Evolutionary conservation across 2,329 filamentous ascomycete species (phyloP).

Genomic region (Epicoccum nigrum): DNA sequence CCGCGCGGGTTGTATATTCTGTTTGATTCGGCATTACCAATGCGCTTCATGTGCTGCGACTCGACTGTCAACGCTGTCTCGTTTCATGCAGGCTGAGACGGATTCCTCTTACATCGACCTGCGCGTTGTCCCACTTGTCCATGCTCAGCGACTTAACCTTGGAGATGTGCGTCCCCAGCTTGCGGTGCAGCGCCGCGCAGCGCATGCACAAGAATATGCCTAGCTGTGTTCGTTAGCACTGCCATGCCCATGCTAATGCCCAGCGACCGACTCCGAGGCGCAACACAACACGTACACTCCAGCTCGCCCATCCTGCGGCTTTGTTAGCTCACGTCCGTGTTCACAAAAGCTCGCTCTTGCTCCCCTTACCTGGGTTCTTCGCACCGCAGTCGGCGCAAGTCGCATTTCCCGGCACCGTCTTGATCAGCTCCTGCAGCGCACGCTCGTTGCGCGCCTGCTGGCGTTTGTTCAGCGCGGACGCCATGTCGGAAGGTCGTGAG

Average conservation of each 20-base stretch:
- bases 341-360: neutral
- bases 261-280: neutral
- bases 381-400: conserved; percentile 91
- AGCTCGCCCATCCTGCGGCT: conserved; percentile 84
- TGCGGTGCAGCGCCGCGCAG: conserved; percentile 92
- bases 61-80: conserved; percentile 18
- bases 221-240: conserved; percentile 62
- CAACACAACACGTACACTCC: conserved; percentile 72
- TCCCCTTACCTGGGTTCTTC: conserved; percentile 80
- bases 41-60: conserved; percentile 85
- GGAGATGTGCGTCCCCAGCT: conserved; percentile 95
- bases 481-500: conserved; percentile 58
- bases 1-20: conserved; percentile 87
- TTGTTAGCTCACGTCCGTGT: conserved; percentile 36
- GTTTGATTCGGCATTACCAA: conserved; percentile 87
- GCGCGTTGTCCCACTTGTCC: conserved; percentile 95
- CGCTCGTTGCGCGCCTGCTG: conserved; percentile 98
- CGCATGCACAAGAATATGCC: conserved; percentile 98
- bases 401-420: conserved; percentile 84
- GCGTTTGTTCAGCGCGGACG: conserved; percentile 83
- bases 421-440: conserved; percentile 85
- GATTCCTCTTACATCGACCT: conserved; percentile 78
- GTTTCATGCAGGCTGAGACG: neutral
- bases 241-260: neutral
- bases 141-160: conserved; percentile 99